Percentiles rank a stretch among this genome's conserved stretches.
Evolutionary conservation across 2,329 filamentous ascomycete species (phyloP).

Genomic region (Graphium sp.): DNA sequence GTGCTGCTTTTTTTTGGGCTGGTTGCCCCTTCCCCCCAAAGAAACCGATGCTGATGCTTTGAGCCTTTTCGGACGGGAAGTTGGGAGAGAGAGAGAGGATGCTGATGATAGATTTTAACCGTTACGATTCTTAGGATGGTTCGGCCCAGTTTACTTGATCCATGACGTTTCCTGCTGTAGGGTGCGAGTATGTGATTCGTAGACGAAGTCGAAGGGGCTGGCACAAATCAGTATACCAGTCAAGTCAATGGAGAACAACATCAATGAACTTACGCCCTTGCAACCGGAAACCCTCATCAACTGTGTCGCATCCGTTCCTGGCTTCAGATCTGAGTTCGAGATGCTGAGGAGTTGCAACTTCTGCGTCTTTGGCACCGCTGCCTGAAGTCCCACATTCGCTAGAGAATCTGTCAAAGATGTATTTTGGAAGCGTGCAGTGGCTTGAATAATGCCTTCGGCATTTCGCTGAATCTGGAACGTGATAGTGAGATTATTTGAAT

Average conservation of each 20-base stretch:
- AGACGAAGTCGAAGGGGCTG: constrained; percentile 75
- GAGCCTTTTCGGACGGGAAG: background rate
- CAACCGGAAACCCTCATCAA: constrained; percentile 74
- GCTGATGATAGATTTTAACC: too few species aligned
- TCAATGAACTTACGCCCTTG: constrained; percentile 59
- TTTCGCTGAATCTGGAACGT: constrained; percentile 75
- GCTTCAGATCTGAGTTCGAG: constrained; percentile 58
- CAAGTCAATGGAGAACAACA: background rate
- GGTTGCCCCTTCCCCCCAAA: background rate
- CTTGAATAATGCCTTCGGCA: constrained; percentile 61
- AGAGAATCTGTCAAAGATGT: constrained; percentile 46
- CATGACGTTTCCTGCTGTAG: constrained; percentile 51
- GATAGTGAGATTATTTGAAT: constrained; percentile 69
- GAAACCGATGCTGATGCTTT: background rate
- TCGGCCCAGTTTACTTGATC: constrained; percentile 98
- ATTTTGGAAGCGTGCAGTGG: constrained; percentile 74
- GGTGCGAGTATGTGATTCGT: constrained; percentile 65
- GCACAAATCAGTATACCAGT: constrained; percentile 7
- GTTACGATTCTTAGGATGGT: constrained; percentile 30
- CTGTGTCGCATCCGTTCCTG: constrained; percentile 74
- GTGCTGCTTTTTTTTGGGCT: constrained; percentile 1
- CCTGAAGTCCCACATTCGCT: constrained; percentile 69
- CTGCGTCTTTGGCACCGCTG: constrained; percentile 91
- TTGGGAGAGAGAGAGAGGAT: background rate
- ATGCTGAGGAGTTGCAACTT: constrained; percentile 86